Percentiles rank a stretch among this genome's conserved stretches.
Conservation (phyloP, 1,139 yeast species). For the Sugiyamaella grinbergsii region DNA sequence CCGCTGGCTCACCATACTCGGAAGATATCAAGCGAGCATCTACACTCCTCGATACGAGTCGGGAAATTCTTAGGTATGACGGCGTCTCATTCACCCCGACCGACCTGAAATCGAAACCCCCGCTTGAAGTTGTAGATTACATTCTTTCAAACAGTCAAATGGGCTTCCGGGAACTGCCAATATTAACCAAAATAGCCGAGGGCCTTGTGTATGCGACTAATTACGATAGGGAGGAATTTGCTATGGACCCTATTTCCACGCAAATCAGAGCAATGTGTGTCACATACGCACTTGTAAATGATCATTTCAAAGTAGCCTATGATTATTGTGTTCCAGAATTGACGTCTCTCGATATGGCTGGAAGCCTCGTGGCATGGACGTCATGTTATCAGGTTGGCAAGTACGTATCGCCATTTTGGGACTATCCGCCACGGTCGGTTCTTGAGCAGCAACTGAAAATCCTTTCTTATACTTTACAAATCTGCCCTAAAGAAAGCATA, state of each 20-base stretch:
- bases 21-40: slow-evolving; percentile 29
- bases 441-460: slow-evolving; percentile 50
- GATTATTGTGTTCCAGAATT: slow-evolving; percentile 44
- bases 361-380: slow-evolving; percentile 51
- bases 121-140: slow-evolving; percentile 37
- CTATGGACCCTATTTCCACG: slow-evolving; percentile 37
- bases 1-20: slow-evolving; percentile 14
- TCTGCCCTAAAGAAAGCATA: slow-evolving; percentile 42
- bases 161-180: slow-evolving; percentile 37
- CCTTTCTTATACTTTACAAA: slow-evolving; percentile 48
- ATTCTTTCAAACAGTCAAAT: slow-evolving; percentile 39
- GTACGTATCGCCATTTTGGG: slow-evolving; percentile 54
- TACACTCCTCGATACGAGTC: slow-evolving; percentile 36
- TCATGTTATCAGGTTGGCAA: slow-evolving; percentile 63
- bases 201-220: slow-evolving; percentile 30
- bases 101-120: slow-evolving; percentile 32
- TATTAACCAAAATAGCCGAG: slow-evolving; percentile 34
- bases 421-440: slow-evolving; percentile 38
- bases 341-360: slow-evolving; percentile 32
- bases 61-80: slow-evolving; percentile 37
- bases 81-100: slow-evolving; percentile 37
- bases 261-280: slow-evolving; percentile 55
- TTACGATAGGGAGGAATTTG: slow-evolving; percentile 23
- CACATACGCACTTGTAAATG: slow-evolving; percentile 57
- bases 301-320: slow-evolving; percentile 54